Evolutionary conservation across 2,329 filamentous ascomycete genomes (phyloP).

Genomic region (Lizonia empirigonia): DNA sequence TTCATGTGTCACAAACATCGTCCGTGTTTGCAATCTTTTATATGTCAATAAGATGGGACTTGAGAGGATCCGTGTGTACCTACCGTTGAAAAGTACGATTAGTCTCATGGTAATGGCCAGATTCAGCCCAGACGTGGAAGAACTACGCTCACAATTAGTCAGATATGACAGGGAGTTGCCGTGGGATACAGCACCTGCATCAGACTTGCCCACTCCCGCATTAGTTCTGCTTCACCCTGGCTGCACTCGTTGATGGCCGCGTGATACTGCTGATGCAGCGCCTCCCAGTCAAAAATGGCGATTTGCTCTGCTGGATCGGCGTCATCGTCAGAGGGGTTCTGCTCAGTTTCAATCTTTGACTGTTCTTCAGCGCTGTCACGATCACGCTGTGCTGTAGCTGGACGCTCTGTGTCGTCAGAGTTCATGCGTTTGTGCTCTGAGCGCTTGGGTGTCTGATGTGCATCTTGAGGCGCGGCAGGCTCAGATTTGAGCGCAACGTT

Average conservation of each 20-base stretch:
- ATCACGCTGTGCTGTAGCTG: constrained; percentile 32
- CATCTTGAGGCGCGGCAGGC: constrained; percentile 15
- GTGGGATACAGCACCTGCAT: constrained; percentile 35
- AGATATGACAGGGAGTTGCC: background rate
- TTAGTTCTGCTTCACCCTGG: constrained; percentile 66
- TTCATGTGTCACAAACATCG: constrained; percentile 74
- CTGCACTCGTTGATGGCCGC: constrained; percentile 67
- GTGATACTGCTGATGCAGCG: constrained; percentile 73
- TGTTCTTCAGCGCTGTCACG: constrained; percentile 20
- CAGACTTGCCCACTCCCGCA: constrained; percentile 67
- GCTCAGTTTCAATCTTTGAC: constrained; percentile 2
- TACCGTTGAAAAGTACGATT: constrained; percentile 78
- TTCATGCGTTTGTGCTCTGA: constrained; percentile 13
- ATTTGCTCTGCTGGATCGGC: constrained; percentile 47
- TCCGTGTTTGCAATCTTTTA: constrained; percentile 76
- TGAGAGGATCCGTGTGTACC: background rate
- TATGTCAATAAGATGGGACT: background rate
- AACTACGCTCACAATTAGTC: constrained; percentile 60
- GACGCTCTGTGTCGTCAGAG: constrained; percentile 35
- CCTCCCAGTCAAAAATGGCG: constrained; percentile 73
- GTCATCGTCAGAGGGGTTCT: constrained; percentile 14
- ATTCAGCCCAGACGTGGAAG: constrained; percentile 78
- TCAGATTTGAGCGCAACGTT: constrained; percentile 15
- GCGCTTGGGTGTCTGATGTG: constrained; percentile 5
- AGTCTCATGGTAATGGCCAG: constrained; percentile 73